These are phyloP conservation scores for Ceratocystis lukuohia DNA, from an alignment of 2,329 filamentous ascomycete species.

Conservation along the genomic window DNA sequence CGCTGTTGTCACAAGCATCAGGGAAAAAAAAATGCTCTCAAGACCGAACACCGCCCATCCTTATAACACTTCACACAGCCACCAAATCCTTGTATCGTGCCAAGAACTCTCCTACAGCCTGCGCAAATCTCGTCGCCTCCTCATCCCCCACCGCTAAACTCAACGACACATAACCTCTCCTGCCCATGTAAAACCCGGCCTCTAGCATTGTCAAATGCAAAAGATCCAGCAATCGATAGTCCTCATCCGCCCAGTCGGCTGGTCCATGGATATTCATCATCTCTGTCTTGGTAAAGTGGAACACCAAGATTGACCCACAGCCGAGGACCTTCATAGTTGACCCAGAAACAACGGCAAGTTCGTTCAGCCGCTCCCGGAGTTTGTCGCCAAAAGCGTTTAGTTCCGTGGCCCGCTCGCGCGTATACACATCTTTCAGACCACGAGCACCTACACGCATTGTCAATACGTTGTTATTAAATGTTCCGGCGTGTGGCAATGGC, in stretches of 20 bases:
- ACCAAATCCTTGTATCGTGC: conserved; percentile 5
- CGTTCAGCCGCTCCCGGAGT: conserved; percentile 25
- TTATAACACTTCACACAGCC: conserved; percentile 6
- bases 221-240: conserved; percentile 27
- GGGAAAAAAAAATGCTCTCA: neutral
- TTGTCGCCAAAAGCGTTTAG: conserved; percentile 27
- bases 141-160: conserved; percentile 29
- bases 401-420: conserved; percentile 24
- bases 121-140: conserved; percentile 32
- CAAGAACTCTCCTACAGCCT: conserved; percentile 27
- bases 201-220: conserved; percentile 37
- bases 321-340: conserved; percentile 30
- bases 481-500: conserved; percentile 43
- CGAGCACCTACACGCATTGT: conserved; percentile 32
- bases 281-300: conserved; percentile 29
- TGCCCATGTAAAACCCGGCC: conserved; percentile 31
- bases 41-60: neutral
- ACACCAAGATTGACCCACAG: conserved; percentile 27
- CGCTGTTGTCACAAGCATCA: neutral
- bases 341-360: conserved; percentile 23
- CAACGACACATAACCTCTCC: conserved; percentile 31
- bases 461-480: conserved; percentile 54
- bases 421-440: conserved; percentile 28
- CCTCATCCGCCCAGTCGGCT: conserved; percentile 13
- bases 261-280: conserved; percentile 25